Percentiles rank a stretch among this genome's conserved stretches.
Evolutionary conservation across 1,139 yeast species (phyloP).

Genomic region (Torulaspora globosa): DNA sequence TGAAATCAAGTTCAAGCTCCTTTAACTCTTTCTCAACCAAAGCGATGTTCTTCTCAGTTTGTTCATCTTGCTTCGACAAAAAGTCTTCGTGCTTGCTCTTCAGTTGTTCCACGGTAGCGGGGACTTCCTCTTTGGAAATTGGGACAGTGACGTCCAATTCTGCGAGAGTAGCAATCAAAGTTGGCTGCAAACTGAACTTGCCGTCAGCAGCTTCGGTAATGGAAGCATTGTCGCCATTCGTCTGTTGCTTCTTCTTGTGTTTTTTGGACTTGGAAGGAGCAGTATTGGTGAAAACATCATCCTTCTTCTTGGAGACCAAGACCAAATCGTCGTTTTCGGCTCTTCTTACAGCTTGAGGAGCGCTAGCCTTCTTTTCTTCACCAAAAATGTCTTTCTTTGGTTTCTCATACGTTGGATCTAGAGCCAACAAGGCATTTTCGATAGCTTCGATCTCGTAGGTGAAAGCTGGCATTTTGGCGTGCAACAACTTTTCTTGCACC

Average conservation of each 20-base stretch:
- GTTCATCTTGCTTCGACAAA: slow-evolving; percentile 72
- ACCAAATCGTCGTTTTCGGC: slow-evolving; percentile 62
- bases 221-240: slow-evolving; percentile 28
- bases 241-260: slow-evolving; percentile 46
- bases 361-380: slow-evolving; percentile 36
- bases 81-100: slow-evolving; percentile 70
- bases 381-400: slow-evolving; percentile 40
- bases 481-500: slow-evolving; percentile 61
- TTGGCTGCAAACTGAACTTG: slow-evolving; percentile 75
- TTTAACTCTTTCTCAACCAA: slow-evolving; percentile 74
- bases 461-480: slow-evolving; percentile 83
- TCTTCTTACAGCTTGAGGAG: slow-evolving; percentile 40
- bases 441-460: slow-evolving; percentile 68
- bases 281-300: slow-evolving; percentile 41
- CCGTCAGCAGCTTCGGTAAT: slow-evolving; percentile 27
- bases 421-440: slow-evolving; percentile 63
- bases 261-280: slow-evolving; percentile 55
- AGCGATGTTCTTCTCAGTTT: slow-evolving; percentile 70
- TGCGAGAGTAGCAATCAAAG: slow-evolving; percentile 70
- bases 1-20: slow-evolving; percentile 44
- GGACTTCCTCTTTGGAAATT: slow-evolving; percentile 67
- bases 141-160: slow-evolving; percentile 81
- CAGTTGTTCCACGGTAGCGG: slow-evolving; percentile 61
- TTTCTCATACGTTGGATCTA: slow-evolving; percentile 75
- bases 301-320: slow-evolving; percentile 62